Evolutionary conservation across 352 stramenopile genomes (phyloP), one percentile per base, ranked within the genome.

Genomic region (Peronosclerospora sorghi): DNA sequence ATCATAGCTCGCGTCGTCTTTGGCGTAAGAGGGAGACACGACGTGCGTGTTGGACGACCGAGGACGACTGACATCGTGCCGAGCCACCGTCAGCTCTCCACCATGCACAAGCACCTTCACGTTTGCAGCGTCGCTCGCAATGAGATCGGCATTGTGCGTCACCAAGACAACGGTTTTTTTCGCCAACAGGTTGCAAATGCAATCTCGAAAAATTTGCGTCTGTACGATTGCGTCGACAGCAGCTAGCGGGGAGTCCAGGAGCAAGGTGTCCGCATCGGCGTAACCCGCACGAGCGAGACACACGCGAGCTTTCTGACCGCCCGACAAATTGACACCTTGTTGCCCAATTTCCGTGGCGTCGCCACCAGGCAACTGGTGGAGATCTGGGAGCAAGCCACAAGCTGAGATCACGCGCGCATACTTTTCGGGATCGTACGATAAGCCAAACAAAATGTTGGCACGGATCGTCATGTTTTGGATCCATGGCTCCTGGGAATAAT

Each of bases 261-360:
- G 45, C 36, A 42, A 24, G 8, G 9, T 42, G 24, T 72, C 65
- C 0, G 71, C 62, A 17, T 82, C 53, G 2, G 62, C 61, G 45
- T 88, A 89, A 30, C 66, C 75, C 18, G 72, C 60, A 8, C 79
- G 69, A 32, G 79, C 79, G 5, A 92, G 41, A 17, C 56, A 62
- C 5, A 92, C 62, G n/a, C 74, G 58, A 6, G 70, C 72, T 55
- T 97, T 96, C 59, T 98, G 92, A 9, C 93, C 93, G 10, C 94
- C 92, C 0, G 64, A 94, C 8, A 98, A 52, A 44, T 95, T 98
- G 17, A 98, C 76, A 5, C 95, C 93, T 44, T 92, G 94, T 62
- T 97, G 87, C 1, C 91, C 94, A 42, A 98, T 98, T 60, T 97
- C 88, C 2, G 89, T 97, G 41, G 49, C 30, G 46, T 98, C 91